Evolutionary conservation across 805 yeast genomes (phyloP), one percentile per base, ranked within the genome.

Genomic region (Ogataea angusta): DNA sequence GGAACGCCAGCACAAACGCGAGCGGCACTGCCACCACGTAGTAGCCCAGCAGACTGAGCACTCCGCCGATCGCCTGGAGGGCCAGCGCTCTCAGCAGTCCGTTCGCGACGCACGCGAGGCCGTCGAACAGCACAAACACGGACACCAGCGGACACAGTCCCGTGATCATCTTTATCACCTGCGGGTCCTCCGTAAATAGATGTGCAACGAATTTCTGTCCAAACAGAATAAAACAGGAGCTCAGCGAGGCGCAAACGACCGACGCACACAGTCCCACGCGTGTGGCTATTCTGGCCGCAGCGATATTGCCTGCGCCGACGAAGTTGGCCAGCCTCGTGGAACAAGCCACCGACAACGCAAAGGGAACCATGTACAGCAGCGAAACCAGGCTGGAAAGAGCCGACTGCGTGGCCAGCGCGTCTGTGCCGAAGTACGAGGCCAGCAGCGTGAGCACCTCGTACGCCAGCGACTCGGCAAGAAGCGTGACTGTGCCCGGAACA

Each of bases 61-160:
- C 49, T 0, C 91, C 87, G 2, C 95, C 95, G 33, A 83, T 69
- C 35, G 71, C 73, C 58, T 86, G 95, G 33, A 80, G 65, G 0
- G 91, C 95, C 57, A 82, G 82, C 2, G 90, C 89, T 45, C 95
- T 66, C 43, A 86, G 63, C 25, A 82, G 72, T 1, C 90, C 93
- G 30, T 83, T 79, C 3, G 87, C 80, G 13, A 84, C 79, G 31
- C 82, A 76, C 12, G 85, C 82, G 13, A 83, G 56, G 3, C 87
- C 81, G 59, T 86, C 95, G 42, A 76, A 73, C 2, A 85, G 60
- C 49, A 83, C 88, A 49, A 82, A 74, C 2, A 80, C 48, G 1
- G 89, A 77, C 18, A 85, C 74, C 33, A 80, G 66, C 2, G 91
- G 89, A 53, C 84, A 73, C 14, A 82, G 64, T 7, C 62, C 56